phyloP scores from a whole-genome alignment of 257 asterid genomes.

The Datura wrightii region DNA sequence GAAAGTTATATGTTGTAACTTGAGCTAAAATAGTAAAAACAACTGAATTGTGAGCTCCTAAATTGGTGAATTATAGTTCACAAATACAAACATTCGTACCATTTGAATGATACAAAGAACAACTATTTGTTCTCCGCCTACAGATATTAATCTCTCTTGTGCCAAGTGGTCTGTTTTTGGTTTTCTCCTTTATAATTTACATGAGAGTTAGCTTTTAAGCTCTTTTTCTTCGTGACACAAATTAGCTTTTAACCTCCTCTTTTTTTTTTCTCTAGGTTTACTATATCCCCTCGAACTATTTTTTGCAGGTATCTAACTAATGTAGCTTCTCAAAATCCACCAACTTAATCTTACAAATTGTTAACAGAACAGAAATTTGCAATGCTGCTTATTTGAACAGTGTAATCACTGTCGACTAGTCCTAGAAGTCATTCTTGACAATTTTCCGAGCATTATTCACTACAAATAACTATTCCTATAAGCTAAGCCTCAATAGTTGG shows the following conservation, averaged over 20 bases:
- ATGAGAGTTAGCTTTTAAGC: too few species aligned
- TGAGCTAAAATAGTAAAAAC: neutral
- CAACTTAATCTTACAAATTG: too few species aligned
- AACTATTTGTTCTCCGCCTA: neutral
- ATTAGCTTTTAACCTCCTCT: too few species aligned
- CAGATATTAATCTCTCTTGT: neutral
- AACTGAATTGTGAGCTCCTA: neutral
- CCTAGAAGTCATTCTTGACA: neutral
- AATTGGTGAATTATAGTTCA: neutral
- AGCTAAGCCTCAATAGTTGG: constrained; percentile 27
- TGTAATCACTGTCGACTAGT: neutral
- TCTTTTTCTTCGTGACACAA: too few species aligned
- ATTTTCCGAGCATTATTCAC: constrained; percentile 19
- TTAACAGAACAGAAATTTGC: too few species aligned
- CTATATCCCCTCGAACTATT: too few species aligned
- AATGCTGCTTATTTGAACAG: neutral
- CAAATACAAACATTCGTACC: neutral
- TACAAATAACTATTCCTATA: neutral
- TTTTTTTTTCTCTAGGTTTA: too few species aligned
- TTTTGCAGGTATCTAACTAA: too few species aligned
- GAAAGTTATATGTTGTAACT: neutral
- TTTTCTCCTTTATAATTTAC: too few species aligned
- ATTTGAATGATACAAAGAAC: neutral
- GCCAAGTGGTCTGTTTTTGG: neutral
- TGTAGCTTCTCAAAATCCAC: too few species aligned